A percentile compares a stretch with the other conserved stretches of the same genome.
Conservation (phyloP, 352 stramenopile species). For the Globisporangium lucens region DNA sequence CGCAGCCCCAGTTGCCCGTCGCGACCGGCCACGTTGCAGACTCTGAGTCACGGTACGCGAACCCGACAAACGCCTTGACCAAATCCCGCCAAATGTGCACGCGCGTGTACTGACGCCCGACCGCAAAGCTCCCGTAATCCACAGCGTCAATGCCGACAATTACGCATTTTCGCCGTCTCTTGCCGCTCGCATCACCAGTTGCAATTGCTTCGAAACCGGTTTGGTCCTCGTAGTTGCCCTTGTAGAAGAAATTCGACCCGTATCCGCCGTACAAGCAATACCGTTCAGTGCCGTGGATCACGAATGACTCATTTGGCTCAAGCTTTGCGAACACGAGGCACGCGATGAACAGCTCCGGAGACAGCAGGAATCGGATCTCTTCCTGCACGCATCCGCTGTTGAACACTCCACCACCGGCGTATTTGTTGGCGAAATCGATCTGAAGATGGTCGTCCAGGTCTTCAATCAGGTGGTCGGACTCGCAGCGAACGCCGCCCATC, state of each 20-base stretch:
- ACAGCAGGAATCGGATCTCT: conserved; percentile 81
- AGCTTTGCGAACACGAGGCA: conserved; percentile 65
- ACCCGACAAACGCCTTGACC: conserved; percentile 64
- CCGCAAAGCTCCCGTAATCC: conserved; percentile 40
- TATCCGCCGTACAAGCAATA: conserved; percentile 63
- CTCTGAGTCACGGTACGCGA: conserved; percentile 35
- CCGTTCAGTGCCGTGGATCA: conserved; percentile 62
- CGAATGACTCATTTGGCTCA: conserved; percentile 65
- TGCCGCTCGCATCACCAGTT: conserved; percentile 12
- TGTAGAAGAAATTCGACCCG: conserved; percentile 50
- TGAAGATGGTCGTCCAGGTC: conserved; percentile 59
- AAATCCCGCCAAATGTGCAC: conserved; percentile 59
- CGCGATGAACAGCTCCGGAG: conserved; percentile 62
- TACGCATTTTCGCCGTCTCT: conserved; percentile 42
- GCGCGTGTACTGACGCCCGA: conserved; percentile 45
- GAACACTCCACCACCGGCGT: conserved; percentile 70
- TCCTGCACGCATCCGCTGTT: conserved; percentile 73
- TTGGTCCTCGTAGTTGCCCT: conserved; percentile 38
- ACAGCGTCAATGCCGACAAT: conserved; percentile 74
- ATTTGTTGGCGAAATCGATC: conserved; percentile 85
- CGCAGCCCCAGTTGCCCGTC: conserved; percentile 82
- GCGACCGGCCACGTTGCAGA: conserved; percentile 47
- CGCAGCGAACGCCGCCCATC: conserved; percentile 27
- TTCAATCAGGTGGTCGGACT: conserved; percentile 58
- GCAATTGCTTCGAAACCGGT: conserved; percentile 15